Evolutionary conservation across 352 stramenopile species (phyloP).

Genomic region (Blastocystis sp.): DNA sequence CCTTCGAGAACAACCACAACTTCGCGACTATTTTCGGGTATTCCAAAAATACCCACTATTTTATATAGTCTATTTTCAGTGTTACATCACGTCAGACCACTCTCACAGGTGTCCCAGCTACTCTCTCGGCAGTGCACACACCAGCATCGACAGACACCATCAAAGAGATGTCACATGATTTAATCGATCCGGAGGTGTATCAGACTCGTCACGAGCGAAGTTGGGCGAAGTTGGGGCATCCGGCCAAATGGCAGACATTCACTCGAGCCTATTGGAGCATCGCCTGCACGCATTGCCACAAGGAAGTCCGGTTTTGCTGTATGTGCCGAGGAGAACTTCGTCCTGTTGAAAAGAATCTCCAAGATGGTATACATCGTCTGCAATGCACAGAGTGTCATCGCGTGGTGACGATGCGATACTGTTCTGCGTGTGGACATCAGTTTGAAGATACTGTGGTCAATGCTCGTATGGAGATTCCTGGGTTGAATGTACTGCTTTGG

Average conservation of each 20-base stretch:
- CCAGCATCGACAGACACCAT: background rate
- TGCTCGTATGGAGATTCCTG: constrained; percentile 38
- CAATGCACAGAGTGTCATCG: constrained; percentile 56
- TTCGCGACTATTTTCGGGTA: constrained; percentile 46
- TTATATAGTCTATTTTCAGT: background rate
- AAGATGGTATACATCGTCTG: background rate
- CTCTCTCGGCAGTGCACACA: background rate
- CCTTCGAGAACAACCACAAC: constrained; percentile 12
- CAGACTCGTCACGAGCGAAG: background rate
- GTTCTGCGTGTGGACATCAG: constrained; percentile 47
- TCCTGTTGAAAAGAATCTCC: constrained; percentile 12
- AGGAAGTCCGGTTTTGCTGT: constrained; percentile 56
- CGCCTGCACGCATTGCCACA: constrained; percentile 50
- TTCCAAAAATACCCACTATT: background rate
- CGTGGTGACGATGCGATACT: constrained; percentile 49
- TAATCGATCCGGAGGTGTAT: constrained; percentile 41
- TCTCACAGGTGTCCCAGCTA: background rate
- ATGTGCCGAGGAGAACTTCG: constrained; percentile 50
- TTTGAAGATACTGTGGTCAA: constrained; percentile 33
- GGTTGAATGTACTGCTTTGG: background rate
- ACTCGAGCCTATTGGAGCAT: constrained; percentile 57
- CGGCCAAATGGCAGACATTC: constrained; percentile 13
- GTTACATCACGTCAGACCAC: background rate
- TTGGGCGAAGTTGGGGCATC: background rate
- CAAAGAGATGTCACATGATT: background rate